Base-by-base conservation (phyloP, 2,329 filamentous ascomycete genomes). In the Pseudogymnoascus sp. region DNA sequence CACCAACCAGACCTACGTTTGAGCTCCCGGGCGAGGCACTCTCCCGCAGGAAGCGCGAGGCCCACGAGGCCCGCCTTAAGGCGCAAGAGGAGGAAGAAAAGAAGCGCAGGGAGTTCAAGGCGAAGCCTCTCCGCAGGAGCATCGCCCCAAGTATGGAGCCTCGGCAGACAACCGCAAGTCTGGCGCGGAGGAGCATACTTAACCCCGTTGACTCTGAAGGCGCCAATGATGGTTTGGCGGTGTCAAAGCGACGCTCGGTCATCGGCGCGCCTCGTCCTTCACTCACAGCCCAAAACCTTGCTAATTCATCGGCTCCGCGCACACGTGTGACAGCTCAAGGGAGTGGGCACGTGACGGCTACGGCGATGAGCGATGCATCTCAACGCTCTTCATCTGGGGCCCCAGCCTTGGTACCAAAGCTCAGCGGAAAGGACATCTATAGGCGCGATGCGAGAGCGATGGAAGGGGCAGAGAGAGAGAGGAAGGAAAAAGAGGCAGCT, bases 21-120 rank as follows among this genome's bases (percentile, higher is more conserved):
- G 84, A 87, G 72, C 77, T 88, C 44, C 84, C 85, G 0, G 84
- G 85, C 7, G 85, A 88, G 68, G 81, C 81, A 3, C 81, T 87
- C 59, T 73, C 72, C 55, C 68, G 70, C 31, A 71, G 66, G 59
- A 74, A 85, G 74, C 76, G 80, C 66, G 78, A 86, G 73, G 76
- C 84, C 69, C 77, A 79, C 61, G 80, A 85, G 68, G 77, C 81
- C 63, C 80, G 78, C 65, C 73, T 87, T 44, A 80, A 76, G 65
- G 78, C 78, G 3, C 78, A 86, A 67, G 83, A 84, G 67, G 84
- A 86, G 66, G 84, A 86, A 66, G 81, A 84, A 64, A 80, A 77
- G 25, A 83, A 78, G 71, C 79, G 80, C 62, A 81, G 84, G 62
- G 83, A 87, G 68, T 87, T 87, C 76, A 88, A 86, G 71, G 85